phyloP scores from a whole-genome alignment of 2,329 filamentous ascomycete genomes.

The Pleomassaria siparia region DNA sequence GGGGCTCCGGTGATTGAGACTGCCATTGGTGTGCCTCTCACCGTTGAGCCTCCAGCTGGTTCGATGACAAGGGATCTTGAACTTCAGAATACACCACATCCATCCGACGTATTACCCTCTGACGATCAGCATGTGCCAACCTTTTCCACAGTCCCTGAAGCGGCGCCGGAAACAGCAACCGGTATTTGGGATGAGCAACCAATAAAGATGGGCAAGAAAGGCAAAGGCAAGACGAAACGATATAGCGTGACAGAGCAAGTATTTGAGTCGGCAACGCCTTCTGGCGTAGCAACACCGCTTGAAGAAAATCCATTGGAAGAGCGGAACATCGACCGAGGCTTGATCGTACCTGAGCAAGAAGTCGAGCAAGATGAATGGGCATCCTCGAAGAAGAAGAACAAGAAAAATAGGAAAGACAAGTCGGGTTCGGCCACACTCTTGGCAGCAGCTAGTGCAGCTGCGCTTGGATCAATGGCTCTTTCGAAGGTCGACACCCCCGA shows the following conservation, averaged over 20 bases:
- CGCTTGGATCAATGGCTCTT: slow-evolving; percentile 8
- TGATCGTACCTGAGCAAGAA: slow-evolving; percentile 18
- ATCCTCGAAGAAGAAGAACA: slow-evolving; percentile 43
- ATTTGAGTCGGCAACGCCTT: slow-evolving; percentile 5
- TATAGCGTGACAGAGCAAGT: slow-evolving; percentile 12
- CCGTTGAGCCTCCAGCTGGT: slow-evolving; percentile 34
- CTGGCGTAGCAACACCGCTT: slow-evolving; percentile 11
- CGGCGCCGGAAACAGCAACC: slow-evolving; percentile 3
- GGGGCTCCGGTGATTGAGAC: slow-evolving; percentile 37
- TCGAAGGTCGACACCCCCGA: slow-evolving; percentile 7
- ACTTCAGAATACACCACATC: slow-evolving; percentile 10
- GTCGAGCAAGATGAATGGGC: slow-evolving; percentile 12
- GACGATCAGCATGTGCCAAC: not conserved
- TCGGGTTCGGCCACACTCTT: slow-evolving; percentile 4
- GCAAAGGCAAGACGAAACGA: slow-evolving; percentile 18
- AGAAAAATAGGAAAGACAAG: slow-evolving; percentile 42
- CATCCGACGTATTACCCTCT: slow-evolving; percentile 11
- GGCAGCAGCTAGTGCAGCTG: slow-evolving; percentile 17
- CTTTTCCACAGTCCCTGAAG: not conserved
- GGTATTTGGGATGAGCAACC: slow-evolving; percentile 17
- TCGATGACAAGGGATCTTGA: slow-evolving; percentile 22
- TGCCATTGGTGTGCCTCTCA: slow-evolving; percentile 32
- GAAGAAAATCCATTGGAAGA: slow-evolving; percentile 11
- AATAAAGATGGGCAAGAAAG: slow-evolving; percentile 27
- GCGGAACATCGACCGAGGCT: slow-evolving; percentile 1